Conservation (phyloP, 371 early-diverging fungal species). For the Blakeslea trispora region DNA sequence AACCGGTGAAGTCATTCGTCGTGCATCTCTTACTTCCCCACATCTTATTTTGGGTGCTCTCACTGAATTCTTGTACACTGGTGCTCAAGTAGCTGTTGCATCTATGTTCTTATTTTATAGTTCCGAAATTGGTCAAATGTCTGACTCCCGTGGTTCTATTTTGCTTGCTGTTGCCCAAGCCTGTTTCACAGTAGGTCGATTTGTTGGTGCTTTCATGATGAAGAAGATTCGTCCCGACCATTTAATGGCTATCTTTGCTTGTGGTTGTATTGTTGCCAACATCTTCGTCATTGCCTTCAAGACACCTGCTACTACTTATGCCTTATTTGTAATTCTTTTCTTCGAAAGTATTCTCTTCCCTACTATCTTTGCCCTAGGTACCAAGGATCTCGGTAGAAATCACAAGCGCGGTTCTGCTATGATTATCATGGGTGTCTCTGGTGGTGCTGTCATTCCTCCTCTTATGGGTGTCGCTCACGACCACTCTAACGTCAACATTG, state of each 20-base stretch:
- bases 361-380: slow-evolving; percentile 47
- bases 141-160: slow-evolving; percentile 29
- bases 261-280: slow-evolving; percentile 31
- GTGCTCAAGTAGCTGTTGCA: slow-evolving; percentile 48
- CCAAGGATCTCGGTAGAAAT: slow-evolving; percentile 46
- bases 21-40: slow-evolving; percentile 53
- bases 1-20: slow-evolving; percentile 84
- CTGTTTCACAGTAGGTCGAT: slow-evolving; percentile 50
- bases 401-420: slow-evolving; percentile 47
- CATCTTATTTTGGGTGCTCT: slow-evolving; percentile 44
- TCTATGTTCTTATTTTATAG: slow-evolving; percentile 48
- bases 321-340: slow-evolving; percentile 40
- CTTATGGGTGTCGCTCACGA: slow-evolving; percentile 44
- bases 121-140: slow-evolving; percentile 36
- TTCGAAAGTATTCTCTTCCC: slow-evolving; percentile 53
- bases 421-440: slow-evolving; percentile 47
- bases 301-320: slow-evolving; percentile 33
- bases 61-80: slow-evolving; percentile 47
- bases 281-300: slow-evolving; percentile 38
- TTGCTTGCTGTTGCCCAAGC: slow-evolving; percentile 40
- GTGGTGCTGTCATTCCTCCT: slow-evolving; percentile 47
- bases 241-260: slow-evolving; percentile 37
- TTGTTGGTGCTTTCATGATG: slow-evolving; percentile 38
- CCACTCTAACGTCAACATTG: slow-evolving; percentile 31
- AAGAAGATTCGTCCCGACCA: slow-evolving; percentile 35